Evolutionary conservation across 2,329 filamentous ascomycete species (phyloP), one percentile per base, ranked within the genome.

Genomic region (Eutypa lata): DNA sequence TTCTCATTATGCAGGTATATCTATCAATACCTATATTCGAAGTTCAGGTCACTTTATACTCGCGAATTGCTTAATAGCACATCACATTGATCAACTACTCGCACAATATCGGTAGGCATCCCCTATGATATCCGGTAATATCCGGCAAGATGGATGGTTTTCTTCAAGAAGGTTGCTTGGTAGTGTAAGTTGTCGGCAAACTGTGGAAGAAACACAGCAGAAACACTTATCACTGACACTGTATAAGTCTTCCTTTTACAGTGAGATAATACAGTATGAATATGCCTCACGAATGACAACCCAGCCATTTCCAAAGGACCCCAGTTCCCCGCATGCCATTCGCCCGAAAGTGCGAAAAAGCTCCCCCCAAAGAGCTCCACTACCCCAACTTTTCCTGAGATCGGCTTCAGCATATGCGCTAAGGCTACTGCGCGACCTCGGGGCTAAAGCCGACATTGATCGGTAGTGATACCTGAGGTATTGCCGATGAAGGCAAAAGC

Each of bases 251-350:
- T 38, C 13, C 13, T 38, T 16, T 7, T 38, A 16, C 21, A 31
- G 26, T 31, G 26, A 31, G 26, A n/a, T 2, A 28, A 24, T n/a
- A 52, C 31, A 38, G 24, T 43, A 37, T 26, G 26, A n/a, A 1
- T 7, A 18, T 2, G 18, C 19, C 3, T 31, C 51, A 35, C 59
- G 54, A 60, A 58, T 60, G 26, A 56, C 44, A 50, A 54, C 48
- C 35, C 53, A 55, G 55, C 47, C 38, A 58, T 62, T 62, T 59
- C 52, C 51, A 62, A 59, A 40, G 10, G 46, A 35, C n/a, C 13
- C 35, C 35, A 24, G 37, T 38, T 33, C 58, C 55, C 59, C 62
- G 63, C 60, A 52, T 53, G 53, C 57, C 60, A 57, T 64, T 65
- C 54, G 57, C 53, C 60, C 63, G 63, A 65, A 21, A 45, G 14